Evolutionary conservation across 495 filamentous ascomycete species (phyloP).

Genomic region (Diplogelasinospora grovesii): DNA sequence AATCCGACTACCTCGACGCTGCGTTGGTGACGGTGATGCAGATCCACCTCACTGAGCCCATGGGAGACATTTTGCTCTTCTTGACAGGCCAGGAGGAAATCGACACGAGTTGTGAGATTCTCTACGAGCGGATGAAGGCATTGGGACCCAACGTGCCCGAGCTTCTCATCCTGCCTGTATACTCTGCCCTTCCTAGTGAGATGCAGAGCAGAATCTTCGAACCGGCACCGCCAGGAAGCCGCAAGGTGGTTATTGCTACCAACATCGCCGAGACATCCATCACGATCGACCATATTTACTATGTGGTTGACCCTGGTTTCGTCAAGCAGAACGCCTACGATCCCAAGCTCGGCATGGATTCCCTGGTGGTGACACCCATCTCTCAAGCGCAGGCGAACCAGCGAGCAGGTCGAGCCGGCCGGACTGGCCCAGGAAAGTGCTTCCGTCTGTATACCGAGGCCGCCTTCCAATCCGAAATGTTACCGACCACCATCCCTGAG

Average conservation of each 20-base stretch:
- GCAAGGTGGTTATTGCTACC: constrained; percentile 96
- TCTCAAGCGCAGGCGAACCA: constrained; percentile 97
- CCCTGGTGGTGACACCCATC: constrained; percentile 88
- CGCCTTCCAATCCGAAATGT: constrained; percentile 94
- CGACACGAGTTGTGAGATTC: constrained; percentile 85
- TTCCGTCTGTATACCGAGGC: constrained; percentile 95
- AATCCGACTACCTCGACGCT: constrained; percentile 94
- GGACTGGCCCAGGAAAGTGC: constrained; percentile 94
- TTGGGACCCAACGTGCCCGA: constrained; percentile 87
- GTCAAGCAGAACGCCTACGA: constrained; percentile 98
- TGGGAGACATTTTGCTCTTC: constrained; percentile 91
- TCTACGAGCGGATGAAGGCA: constrained; percentile 95
- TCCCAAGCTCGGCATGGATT: constrained; percentile 96
- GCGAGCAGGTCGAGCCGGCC: constrained; percentile 82
- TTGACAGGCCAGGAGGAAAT: constrained; percentile 98
- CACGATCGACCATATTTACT: constrained; percentile 96
- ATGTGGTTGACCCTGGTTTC: constrained; percentile 94
- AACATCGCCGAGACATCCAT: constrained; percentile 98
- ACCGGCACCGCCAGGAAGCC: constrained; percentile 75
- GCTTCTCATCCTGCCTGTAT: constrained; percentile 87
- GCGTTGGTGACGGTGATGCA: constrained; percentile 95
- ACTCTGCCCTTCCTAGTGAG: constrained; percentile 85
- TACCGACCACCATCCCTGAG: constrained; percentile 90
- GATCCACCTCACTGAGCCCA: constrained; percentile 86
- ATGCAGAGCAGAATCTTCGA: constrained; percentile 95